Conservation (phyloP, 345 rosid genomes). For the Orychophragmus violaceus region DNA sequence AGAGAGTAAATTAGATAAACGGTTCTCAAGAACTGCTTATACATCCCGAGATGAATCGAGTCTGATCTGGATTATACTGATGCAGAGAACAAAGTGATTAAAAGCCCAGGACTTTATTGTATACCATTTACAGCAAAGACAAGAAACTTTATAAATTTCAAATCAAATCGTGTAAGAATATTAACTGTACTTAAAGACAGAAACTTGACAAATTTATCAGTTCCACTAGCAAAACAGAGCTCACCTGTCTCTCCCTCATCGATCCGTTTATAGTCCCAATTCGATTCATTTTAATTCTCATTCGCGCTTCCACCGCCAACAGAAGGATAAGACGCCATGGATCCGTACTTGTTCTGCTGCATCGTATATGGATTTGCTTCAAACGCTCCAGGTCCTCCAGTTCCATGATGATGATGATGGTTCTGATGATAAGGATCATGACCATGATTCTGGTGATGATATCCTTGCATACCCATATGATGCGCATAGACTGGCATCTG, state of each 20-base stretch:
- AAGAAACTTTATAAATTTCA: slow-evolving; percentile 11
- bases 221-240: slow-evolving; percentile 18
- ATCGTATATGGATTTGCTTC: slow-evolving; percentile 49
- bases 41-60: neutral
- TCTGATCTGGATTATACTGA: neutral
- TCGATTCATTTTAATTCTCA: slow-evolving; percentile 35
- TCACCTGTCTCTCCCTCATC: slow-evolving; percentile 16
- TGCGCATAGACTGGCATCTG: slow-evolving; percentile 66
- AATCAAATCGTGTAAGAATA: slow-evolving; percentile 23
- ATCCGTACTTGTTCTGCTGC: slow-evolving; percentile 62
- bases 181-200: slow-evolving; percentile 16
- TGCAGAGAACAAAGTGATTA: neutral
- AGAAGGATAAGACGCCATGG: slow-evolving; percentile 44
- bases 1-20: neutral
- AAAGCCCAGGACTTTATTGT: slow-evolving; percentile 6
- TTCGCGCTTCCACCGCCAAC: slow-evolving; percentile 49
- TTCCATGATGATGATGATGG: slow-evolving; percentile 18
- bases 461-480: slow-evolving; percentile 53
- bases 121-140: slow-evolving; percentile 5
- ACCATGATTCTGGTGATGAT: slow-evolving; percentile 30
- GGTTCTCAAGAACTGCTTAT: neutral
- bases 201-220: slow-evolving; percentile 6
- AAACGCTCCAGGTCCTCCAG: slow-evolving; percentile 40
- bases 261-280: neutral
- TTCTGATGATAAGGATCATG: slow-evolving; percentile 25